phyloP scores from a whole-genome alignment of 768 basidiomycete genomes.

The Pleurotus djamor region DNA sequence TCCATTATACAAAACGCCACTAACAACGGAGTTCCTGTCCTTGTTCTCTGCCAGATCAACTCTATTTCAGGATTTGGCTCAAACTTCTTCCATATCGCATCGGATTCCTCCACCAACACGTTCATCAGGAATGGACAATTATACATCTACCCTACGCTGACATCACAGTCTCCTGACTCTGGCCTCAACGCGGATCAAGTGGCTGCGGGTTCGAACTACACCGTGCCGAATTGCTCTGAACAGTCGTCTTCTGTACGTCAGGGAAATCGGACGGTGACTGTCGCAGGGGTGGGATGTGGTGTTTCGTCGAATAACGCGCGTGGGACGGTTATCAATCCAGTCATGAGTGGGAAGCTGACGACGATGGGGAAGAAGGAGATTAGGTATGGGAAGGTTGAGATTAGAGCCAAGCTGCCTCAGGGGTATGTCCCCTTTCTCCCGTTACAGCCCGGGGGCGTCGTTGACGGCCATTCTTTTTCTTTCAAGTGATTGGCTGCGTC shows the following conservation, averaged over 20 bases:
- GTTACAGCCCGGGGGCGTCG: slow-evolving; percentile 25
- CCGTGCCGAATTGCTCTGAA: slow-evolving; percentile 16
- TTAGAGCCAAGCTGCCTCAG: slow-evolving; percentile 59
- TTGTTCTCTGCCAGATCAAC: background rate
- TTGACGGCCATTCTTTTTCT: no score
- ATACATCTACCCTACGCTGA: slow-evolving; percentile 82
- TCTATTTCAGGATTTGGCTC: slow-evolving; percentile 24
- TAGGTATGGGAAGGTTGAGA: slow-evolving; percentile 58
- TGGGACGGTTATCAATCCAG: slow-evolving; percentile 65
- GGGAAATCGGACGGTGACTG: slow-evolving; percentile 19
- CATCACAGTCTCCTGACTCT: slow-evolving; percentile 42
- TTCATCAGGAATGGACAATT: slow-evolving; percentile 67
- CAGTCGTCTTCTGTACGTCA: slow-evolving; percentile 34
- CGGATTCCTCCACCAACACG: slow-evolving; percentile 55
- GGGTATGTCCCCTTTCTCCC: slow-evolving; percentile 39
- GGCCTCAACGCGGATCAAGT: slow-evolving; percentile 48
- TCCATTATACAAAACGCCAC: slow-evolving; percentile 20
- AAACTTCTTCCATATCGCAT: slow-evolving; percentile 83
- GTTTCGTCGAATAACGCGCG: slow-evolving; percentile 34
- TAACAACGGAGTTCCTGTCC: no score
- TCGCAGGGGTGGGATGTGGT: slow-evolving; percentile 30
- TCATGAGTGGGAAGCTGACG: slow-evolving; percentile 71
- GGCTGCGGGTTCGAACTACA: slow-evolving; percentile 42
- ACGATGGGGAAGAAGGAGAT: slow-evolving; percentile 62
- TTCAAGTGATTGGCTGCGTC: slow-evolving; percentile 67